These are phyloP conservation scores for Neoboletus brunneissimus DNA, from an alignment of 768 basidiomycete species.

Conservation along the genomic window DNA sequence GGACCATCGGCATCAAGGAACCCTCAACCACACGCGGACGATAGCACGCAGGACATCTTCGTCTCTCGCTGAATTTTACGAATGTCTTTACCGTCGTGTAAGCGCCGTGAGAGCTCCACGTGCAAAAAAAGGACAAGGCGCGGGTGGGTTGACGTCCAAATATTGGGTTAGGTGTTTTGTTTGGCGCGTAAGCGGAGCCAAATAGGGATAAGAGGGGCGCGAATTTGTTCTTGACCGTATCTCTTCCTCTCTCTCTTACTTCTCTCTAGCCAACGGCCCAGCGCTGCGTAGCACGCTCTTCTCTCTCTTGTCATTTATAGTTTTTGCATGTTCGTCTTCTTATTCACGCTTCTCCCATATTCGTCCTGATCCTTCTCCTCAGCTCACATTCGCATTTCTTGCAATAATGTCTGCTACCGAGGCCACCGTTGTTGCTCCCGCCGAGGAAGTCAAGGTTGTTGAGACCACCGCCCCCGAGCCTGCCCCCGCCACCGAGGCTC, in stretches of 20 bases:
- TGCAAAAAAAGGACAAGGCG: constrained; percentile 2
- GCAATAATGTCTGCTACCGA: constrained; percentile 85
- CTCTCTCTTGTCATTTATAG: constrained; percentile 59
- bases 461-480: constrained; percentile 39
- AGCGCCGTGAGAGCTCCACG: constrained; percentile 7
- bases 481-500: constrained; percentile 31
- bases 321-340: constrained; percentile 44
- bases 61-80: not conserved
- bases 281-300: constrained; percentile 57
- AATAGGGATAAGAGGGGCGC: constrained; percentile 41
- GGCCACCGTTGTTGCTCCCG: constrained; percentile 44
- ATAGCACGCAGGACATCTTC: not conserved
- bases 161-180: constrained; percentile 38
- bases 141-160: constrained; percentile 12
- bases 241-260: constrained; percentile 57
- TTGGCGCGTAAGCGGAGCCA: constrained; percentile 41
- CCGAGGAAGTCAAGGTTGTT: constrained; percentile 53
- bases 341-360: not conserved
- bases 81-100: not conserved
- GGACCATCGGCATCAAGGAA: not conserved
- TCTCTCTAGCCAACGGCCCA: constrained; percentile 51
- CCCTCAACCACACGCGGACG: not conserved
- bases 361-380: constrained; percentile 13
- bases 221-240: constrained; percentile 35
- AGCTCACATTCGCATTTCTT: constrained; percentile 56